phyloP scores from a whole-genome alignment of 805 yeast genomes.

The Saccharomycopsis javanensis region DNA sequence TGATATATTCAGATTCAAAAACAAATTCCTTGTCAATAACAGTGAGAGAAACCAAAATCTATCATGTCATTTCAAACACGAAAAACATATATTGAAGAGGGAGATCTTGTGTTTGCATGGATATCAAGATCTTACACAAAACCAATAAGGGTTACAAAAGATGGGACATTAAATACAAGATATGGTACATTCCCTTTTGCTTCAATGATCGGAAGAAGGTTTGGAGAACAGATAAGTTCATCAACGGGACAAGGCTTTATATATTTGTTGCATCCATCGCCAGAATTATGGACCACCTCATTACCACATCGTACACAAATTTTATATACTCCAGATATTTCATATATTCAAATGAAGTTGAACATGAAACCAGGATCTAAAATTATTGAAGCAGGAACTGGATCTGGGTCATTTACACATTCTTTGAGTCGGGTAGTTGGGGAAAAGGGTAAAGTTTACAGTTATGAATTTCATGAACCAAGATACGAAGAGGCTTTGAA shows the following conservation, averaged over 20 bases:
- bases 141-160: conserved; percentile 54
- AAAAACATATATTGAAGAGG: conserved; percentile 66
- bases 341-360: conserved; percentile 79
- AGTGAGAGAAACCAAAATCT: neutral
- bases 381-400: conserved; percentile 97
- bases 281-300: conserved; percentile 94
- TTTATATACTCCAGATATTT: conserved; percentile 91
- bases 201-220: conserved; percentile 68
- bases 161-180: conserved; percentile 65
- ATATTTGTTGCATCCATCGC: conserved; percentile 81
- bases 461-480: conserved; percentile 86
- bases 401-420: conserved; percentile 93
- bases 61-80: conserved; percentile 46
- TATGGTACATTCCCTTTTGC: conserved; percentile 86
- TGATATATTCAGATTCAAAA: too few relatives aligned
- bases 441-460: conserved; percentile 51
- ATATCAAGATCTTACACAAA: conserved; percentile 71
- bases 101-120: conserved; percentile 81
- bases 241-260: conserved; percentile 66
- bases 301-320: conserved; percentile 96
- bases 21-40: too few relatives aligned
- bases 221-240: conserved; percentile 75
- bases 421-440: conserved; percentile 77
- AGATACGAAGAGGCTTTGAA: conserved; percentile 67
- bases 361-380: conserved; percentile 61